Evolutionary conservation across 2,329 filamentous ascomycete genomes (phyloP).

Genomic region (Nemania sp.): DNA sequence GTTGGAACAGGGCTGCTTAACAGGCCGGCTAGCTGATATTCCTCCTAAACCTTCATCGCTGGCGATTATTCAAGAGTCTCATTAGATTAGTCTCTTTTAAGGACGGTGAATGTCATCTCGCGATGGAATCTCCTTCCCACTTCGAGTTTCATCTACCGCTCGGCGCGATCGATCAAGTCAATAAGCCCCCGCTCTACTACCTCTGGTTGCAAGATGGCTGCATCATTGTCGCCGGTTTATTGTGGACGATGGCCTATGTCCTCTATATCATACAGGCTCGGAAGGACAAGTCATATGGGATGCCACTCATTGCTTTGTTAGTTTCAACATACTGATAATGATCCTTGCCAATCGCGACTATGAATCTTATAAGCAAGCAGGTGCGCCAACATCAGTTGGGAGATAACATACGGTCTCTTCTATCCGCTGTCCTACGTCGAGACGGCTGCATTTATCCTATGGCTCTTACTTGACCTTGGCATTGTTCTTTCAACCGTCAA

Average conservation of each 20-base stretch:
- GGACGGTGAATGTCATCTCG: too few relatives aligned
- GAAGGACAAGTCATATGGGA: conserved; percentile 1
- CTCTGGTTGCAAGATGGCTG: background rate
- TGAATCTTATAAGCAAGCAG: background rate
- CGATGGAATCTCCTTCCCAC: too few relatives aligned
- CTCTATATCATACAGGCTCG: background rate
- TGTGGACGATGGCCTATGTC: conserved; percentile 2
- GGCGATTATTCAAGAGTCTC: too few relatives aligned
- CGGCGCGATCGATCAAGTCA: background rate
- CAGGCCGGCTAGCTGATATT: too few relatives aligned
- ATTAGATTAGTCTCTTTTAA: too few relatives aligned
- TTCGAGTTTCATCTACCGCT: background rate
- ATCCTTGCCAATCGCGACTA: too few relatives aligned
- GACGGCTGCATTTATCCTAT: background rate
- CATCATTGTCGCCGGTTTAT: background rate
- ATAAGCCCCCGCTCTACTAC: background rate
- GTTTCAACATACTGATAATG: background rate
- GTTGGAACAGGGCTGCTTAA: too few relatives aligned
- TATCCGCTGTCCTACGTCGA: background rate
- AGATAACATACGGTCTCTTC: conserved; percentile 1
- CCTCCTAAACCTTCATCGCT: too few relatives aligned
- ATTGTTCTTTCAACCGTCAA: background rate
- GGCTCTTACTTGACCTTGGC: background rate
- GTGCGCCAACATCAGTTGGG: conserved; percentile 7
- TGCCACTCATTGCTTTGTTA: background rate